Evolutionary conservation across 1,284 basidiomycete species (phyloP).

Genomic region (Dichomitus squalens): DNA sequence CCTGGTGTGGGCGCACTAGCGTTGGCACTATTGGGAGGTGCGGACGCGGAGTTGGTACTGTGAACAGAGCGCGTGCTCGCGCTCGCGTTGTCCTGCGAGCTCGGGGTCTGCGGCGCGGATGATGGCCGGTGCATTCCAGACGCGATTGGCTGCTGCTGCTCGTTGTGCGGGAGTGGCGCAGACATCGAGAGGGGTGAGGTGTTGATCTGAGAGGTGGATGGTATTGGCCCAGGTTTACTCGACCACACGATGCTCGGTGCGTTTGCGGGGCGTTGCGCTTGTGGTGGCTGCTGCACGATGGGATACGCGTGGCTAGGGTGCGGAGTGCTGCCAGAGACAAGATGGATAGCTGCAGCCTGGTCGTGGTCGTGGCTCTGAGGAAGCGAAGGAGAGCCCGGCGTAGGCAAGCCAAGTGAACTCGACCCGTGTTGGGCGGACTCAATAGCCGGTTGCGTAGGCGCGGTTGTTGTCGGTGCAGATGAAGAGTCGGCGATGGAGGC

Average conservation of each 20-base stretch:
- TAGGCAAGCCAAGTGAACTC: not conserved
- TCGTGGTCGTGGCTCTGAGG: not conserved
- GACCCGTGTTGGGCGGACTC: not conserved
- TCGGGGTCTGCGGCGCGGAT: too few species aligned
- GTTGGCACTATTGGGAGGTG: not conserved
- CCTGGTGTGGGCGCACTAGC: not conserved
- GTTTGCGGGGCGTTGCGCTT: not conserved
- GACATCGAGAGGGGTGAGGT: not conserved
- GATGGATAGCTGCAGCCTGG: not conserved
- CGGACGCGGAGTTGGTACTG: not conserved
- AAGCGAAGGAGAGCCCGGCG: not conserved
- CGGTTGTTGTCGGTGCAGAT: not conserved
- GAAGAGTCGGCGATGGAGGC: not conserved
- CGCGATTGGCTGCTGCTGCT: constrained; percentile 7
- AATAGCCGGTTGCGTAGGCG: not conserved
- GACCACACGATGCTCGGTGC: constrained; percentile 5
- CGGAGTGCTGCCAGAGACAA: not conserved
- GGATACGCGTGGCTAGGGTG: constrained; percentile 4
- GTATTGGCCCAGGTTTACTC: constrained; percentile 11
- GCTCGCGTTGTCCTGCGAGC: too few species aligned
- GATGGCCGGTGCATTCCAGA: constrained; percentile 3
- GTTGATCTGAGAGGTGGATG: constrained; percentile 7
- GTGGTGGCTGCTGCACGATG: not conserved
- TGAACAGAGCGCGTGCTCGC: not conserved
- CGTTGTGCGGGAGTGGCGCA: not conserved